Evolutionary conservation across 257 asterid genomes (phyloP).

Genomic region (Plectranthus barbatus): DNA sequence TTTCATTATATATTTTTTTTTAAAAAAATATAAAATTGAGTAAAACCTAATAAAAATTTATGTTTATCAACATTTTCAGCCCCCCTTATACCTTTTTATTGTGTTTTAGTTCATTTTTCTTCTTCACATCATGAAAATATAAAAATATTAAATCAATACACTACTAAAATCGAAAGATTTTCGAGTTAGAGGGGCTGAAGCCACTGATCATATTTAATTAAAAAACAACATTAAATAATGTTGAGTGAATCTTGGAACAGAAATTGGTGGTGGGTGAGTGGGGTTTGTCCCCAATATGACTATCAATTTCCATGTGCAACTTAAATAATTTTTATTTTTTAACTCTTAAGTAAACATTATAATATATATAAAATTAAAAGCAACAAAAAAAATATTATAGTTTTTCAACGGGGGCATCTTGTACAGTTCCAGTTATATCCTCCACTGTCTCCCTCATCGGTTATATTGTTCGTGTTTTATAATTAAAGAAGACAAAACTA

Average conservation of each 20-base stretch:
- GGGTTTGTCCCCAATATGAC: conserved; percentile 34
- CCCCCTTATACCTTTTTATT: no score
- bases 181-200: no score
- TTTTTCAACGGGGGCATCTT: conserved; percentile 17
- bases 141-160: no score
- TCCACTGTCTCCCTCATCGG: conserved; percentile 20
- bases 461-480: background rate
- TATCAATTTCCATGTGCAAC: conserved; percentile 57
- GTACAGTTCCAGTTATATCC: conserved; percentile 22
- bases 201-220: no score
- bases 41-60: no score
- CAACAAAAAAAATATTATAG: background rate
- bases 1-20: no score
- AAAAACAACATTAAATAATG: background rate
- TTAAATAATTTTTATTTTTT: conserved; percentile 19
- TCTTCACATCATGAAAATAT: no score
- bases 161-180: no score
- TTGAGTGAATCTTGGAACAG: conserved; percentile 7
- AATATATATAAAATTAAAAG: background rate
- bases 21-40: no score
- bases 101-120: no score
- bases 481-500: conserved; percentile 16
- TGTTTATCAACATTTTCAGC: no score
- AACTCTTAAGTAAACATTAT: conserved; percentile 12
- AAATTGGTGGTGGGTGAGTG: conserved; percentile 29